These are phyloP conservation scores for Achlya hypogyna DNA, from an alignment of 352 stramenopile genomes.

Conservation along the genomic window DNA sequence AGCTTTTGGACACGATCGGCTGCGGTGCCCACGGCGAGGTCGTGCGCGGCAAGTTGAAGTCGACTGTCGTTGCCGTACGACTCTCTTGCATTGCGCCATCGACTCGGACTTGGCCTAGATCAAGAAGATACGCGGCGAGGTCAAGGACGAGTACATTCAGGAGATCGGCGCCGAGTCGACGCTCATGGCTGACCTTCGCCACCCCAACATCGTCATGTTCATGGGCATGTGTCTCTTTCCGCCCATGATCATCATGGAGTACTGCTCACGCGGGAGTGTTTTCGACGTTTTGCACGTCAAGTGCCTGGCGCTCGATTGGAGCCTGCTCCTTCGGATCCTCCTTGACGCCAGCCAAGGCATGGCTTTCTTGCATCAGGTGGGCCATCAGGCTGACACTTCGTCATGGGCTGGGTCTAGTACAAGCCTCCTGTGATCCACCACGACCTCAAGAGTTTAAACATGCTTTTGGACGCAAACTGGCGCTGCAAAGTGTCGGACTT, in stretches of 20 bases:
- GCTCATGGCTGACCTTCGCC: constrained; percentile 8
- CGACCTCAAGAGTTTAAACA: background rate
- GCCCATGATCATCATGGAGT: constrained; percentile 36
- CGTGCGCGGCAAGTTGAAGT: background rate
- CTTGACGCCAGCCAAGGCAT: background rate
- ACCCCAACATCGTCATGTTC: constrained; percentile 39
- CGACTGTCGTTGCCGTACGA: background rate
- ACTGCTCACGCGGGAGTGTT: background rate
- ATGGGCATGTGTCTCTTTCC: constrained; percentile 51
- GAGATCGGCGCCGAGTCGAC: background rate
- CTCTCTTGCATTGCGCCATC: background rate
- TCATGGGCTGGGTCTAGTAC: background rate
- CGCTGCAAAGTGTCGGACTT: background rate
- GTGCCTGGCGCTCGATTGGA: background rate
- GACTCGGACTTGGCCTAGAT: background rate
- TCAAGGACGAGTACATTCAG: background rate
- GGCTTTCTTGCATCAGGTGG: background rate
- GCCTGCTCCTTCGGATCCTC: background rate
- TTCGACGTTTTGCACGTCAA: background rate
- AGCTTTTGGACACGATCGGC: background rate
- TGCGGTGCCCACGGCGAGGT: background rate
- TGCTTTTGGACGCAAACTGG: background rate
- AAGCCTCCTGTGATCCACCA: background rate
- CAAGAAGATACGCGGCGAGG: background rate
- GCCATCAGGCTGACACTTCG: background rate